A percentile compares a stretch with the other conserved stretches of the same genome.
Evolutionary conservation across 176 grass and related monocot species (phyloP).

Genomic region (Carex cristatella): DNA sequence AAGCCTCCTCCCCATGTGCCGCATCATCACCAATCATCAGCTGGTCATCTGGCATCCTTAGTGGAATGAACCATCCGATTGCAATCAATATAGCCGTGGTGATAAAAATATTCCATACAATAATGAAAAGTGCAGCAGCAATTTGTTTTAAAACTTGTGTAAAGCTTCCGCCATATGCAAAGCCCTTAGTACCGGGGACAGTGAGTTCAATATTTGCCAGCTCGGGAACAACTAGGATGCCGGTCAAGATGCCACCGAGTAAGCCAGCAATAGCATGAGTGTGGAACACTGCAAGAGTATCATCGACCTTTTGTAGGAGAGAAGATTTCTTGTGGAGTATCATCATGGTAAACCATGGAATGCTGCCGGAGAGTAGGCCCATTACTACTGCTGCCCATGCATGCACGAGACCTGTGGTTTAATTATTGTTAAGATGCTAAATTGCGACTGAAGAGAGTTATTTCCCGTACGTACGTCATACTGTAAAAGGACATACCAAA

Average conservation of each 20-base stretch:
- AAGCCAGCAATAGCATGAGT: conserved; percentile 58
- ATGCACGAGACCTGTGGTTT: conserved; percentile 48
- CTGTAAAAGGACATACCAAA: background rate
- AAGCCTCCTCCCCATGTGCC: conserved; percentile 67
- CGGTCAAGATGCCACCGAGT: conserved; percentile 53
- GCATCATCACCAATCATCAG: conserved; percentile 67
- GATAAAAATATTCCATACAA: conserved; percentile 49
- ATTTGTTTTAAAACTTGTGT: conserved; percentile 58
- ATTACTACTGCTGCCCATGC: conserved; percentile 62
- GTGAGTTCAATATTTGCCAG: conserved; percentile 37
- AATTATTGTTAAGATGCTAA: background rate
- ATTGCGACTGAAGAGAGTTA: background rate
- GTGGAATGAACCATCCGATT: conserved; percentile 47
- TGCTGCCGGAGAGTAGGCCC: conserved; percentile 43
- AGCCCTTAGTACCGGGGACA: conserved; percentile 27
- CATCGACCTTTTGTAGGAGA: conserved; percentile 58
- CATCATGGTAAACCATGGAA: conserved; percentile 79
- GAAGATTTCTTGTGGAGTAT: conserved; percentile 59
- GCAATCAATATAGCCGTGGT: conserved; percentile 55
- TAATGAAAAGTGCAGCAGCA: conserved; percentile 43
- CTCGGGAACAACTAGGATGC: conserved; percentile 49
- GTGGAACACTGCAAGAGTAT: conserved; percentile 71
- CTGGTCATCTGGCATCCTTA: conserved; percentile 68
- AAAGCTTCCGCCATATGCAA: conserved; percentile 53
- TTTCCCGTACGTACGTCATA: background rate